A percentile compares a stretch with the other conserved stretches of the same genome.
phyloP scores from a whole-genome alignment of 768 basidiomycete genomes.

The Roridomyces roridus region DNA sequence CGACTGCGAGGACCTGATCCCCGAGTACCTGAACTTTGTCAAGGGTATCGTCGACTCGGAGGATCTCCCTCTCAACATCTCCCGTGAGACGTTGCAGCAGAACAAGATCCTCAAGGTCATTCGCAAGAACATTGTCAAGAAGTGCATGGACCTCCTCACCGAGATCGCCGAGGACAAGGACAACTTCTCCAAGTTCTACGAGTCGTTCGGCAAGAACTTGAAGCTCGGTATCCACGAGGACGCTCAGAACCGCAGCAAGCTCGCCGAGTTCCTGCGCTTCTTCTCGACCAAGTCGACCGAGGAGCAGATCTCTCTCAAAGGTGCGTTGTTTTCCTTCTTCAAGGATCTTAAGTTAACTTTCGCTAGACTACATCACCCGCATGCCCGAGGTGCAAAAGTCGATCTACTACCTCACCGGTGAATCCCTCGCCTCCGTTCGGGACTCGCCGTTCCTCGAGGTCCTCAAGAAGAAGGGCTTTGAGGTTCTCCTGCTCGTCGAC shows the following conservation, averaged over 20 bases:
- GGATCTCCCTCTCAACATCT: slow-evolving; percentile 99
- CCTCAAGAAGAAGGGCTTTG: slow-evolving; percentile 99
- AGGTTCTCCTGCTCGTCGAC: slow-evolving; percentile 96
- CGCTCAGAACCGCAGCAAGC: slow-evolving; percentile 97
- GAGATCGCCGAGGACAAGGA: slow-evolving; percentile 99
- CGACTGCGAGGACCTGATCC: slow-evolving; percentile 98
- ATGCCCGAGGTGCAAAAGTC: slow-evolving; percentile 99
- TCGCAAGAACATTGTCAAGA: slow-evolving; percentile 99
- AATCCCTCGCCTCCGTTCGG: slow-evolving; percentile 87
- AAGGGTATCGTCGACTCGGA: slow-evolving; percentile 99
- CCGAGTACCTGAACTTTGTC: slow-evolving; percentile 99
- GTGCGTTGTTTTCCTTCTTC: slow-evolving; percentile 41
- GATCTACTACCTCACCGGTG: slow-evolving; percentile 99
- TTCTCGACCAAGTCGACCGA: slow-evolving; percentile 93
- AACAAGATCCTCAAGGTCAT: slow-evolving; percentile 99
- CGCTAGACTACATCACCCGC: slow-evolving; percentile 96
- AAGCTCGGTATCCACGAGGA: slow-evolving; percentile 99
- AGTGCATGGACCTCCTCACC: slow-evolving; percentile 90
- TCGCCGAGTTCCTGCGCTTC: slow-evolving; percentile 99
- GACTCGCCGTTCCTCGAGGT: slow-evolving; percentile 99
- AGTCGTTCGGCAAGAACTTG: slow-evolving; percentile 98
- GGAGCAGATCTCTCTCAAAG: slow-evolving; percentile 93
- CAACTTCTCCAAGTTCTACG: slow-evolving; percentile 96
- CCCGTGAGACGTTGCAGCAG: slow-evolving; percentile 98
- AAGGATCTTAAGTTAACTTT: neutral